Base-by-base conservation (phyloP, 345 rosid genomes). In the Aquilaria sinensis region DNA sequence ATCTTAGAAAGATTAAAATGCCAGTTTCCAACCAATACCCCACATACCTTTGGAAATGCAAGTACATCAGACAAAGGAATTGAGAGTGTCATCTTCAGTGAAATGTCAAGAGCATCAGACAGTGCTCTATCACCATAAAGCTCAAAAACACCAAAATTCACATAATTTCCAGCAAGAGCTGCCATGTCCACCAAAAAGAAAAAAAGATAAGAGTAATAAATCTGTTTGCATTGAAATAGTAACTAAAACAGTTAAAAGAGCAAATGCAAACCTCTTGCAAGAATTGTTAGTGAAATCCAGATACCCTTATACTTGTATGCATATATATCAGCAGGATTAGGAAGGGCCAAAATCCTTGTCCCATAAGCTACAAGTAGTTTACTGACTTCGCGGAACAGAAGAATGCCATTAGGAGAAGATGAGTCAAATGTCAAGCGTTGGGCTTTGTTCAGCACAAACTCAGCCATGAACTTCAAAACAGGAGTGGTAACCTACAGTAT, bases 301-400 rank as follows among this genome's bases (percentile, higher is more conserved):
- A 89, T 91, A 66, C 99, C 99, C 78, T 95, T 95, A 85, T 95
- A 95, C 66, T 95, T 95, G 82, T 72, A 89, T 74, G 91, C 85
- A 76, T 95, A 95, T 64, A 91, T 85, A 70, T 91, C 99, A 33
- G 97, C 87, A 59, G 74, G 93, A 79, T 85, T 91, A 68, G 99
- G 99, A 67, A 91, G 90, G 70, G 97, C 72, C 74, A 91, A 77
- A 63, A 95, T 91, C 77, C 99, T 85, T 72, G 96, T 80, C 64
- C 99, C 99, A 69, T 95, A 95, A 67, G 90, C 89, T 66, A 95
- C 96, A 71, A 89, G 83, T 64, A 95, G 62, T 81, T 95, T 95
- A 83, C 99, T 95, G 80, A 89, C 96, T 85, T 95, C 99, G 33
- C 99, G 94, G 79, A 95, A 95, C 62, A 95, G 99, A 62, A 95